phyloP scores from a whole-genome alignment of 2,329 filamentous ascomycete species.

The Cryphonectria parasitica region DNA sequence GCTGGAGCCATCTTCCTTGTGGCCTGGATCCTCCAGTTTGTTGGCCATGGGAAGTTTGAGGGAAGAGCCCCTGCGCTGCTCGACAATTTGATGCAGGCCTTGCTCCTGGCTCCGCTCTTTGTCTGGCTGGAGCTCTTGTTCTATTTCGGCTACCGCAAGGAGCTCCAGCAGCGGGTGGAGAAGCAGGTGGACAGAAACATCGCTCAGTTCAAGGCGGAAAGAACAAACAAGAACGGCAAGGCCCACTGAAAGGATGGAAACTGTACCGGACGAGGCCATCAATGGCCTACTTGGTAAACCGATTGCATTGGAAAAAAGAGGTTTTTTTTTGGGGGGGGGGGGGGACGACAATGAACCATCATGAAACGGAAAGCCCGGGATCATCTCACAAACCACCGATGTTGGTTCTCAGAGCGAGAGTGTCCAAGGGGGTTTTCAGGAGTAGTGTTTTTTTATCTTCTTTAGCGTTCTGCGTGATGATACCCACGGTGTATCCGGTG shows the following conservation, averaged over 20 bases:
- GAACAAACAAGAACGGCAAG: slow-evolving; percentile 55
- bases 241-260: slow-evolving; percentile 44
- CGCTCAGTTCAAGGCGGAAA: slow-evolving; percentile 69
- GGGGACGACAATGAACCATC: neutral
- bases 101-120: slow-evolving; percentile 93
- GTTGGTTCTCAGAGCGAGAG: neutral
- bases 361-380: neutral
- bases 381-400: neutral
- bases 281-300: neutral
- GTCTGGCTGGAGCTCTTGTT: slow-evolving; percentile 97
- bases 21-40: slow-evolving; percentile 86
- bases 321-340: no score
- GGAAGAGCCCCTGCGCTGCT: slow-evolving; percentile 84
- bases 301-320: neutral
- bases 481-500: neutral
- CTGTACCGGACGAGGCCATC: neutral
- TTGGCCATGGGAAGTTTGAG: slow-evolving; percentile 90
- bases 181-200: slow-evolving; percentile 77
- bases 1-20: slow-evolving; percentile 72
- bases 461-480: slow-evolving; percentile 5
- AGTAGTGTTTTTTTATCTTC: neutral
- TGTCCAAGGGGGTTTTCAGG: neutral
- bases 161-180: slow-evolving; percentile 81
- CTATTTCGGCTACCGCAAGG: slow-evolving; percentile 84
- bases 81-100: slow-evolving; percentile 88